These are phyloP conservation scores for Termitomyces sp. DNA, from an alignment of 768 basidiomycete genomes.

Conservation along the genomic window DNA sequence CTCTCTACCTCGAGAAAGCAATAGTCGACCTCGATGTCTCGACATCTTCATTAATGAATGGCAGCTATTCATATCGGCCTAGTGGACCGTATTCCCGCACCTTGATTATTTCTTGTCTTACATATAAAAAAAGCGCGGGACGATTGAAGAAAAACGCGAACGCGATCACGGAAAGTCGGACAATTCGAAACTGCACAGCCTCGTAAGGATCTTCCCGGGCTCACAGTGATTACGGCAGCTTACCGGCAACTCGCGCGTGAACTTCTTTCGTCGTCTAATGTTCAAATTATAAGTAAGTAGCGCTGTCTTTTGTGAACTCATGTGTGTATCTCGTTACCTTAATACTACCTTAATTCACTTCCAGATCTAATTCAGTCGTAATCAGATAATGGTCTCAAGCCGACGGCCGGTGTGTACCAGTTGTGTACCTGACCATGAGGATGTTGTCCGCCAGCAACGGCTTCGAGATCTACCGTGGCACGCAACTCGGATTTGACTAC, in stretches of 20 bases:
- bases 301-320: too few species aligned
- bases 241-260: background rate
- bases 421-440: slow-evolving; percentile 10
- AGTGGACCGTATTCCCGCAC: slow-evolving; percentile 2
- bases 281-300: too few species aligned
- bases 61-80: background rate
- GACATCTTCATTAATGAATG: slow-evolving; percentile 1
- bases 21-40: background rate
- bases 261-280: too few species aligned
- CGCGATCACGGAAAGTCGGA: slow-evolving; percentile 3
- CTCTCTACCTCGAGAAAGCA: background rate
- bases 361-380: background rate
- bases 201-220: background rate
- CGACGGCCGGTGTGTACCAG: background rate
- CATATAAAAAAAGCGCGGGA: background rate
- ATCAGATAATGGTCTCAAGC: background rate
- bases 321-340: background rate
- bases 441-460: background rate
- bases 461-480: background rate
- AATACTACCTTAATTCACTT: background rate
- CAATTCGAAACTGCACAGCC: background rate
- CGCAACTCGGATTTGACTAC: background rate
- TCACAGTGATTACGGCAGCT: background rate
- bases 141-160: background rate
- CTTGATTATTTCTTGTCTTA: background rate